Evolutionary conservation across 768 basidiomycete genomes (phyloP).

Genomic region (Rhodocollybia butyracea): DNA sequence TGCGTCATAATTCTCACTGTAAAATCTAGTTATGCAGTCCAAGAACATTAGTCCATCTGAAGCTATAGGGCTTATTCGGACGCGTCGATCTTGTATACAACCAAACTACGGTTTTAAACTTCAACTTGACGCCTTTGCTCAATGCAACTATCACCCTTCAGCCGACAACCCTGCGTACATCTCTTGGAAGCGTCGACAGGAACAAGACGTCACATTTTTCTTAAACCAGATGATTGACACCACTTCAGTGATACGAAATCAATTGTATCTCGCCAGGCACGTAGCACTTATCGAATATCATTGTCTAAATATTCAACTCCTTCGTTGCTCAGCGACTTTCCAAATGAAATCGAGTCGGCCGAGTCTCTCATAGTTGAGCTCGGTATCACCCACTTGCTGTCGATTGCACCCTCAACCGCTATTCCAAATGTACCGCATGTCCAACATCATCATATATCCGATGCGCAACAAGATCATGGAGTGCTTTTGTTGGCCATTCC

Average conservation of each 20-base stretch:
- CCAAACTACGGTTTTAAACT: conserved; percentile 56
- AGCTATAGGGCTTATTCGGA: conserved; percentile 48
- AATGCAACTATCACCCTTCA: conserved; percentile 46
- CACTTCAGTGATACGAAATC: conserved; percentile 45
- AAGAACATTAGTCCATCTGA: conserved; percentile 35
- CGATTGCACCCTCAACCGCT: conserved; percentile 48
- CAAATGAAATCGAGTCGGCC: conserved; percentile 46
- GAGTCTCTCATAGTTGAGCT: conserved; percentile 48
- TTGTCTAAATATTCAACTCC: neutral
- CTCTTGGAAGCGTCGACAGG: conserved; percentile 55
- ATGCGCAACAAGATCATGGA: conserved; percentile 35
- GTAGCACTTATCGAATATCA: conserved; percentile 2
- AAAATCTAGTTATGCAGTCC: conserved; percentile 46
- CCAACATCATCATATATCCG: conserved; percentile 39
- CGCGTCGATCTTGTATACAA: conserved; percentile 43
- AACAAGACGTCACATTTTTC: conserved; percentile 50
- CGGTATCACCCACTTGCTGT: conserved; percentile 51
- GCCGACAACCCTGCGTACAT: conserved; percentile 42
- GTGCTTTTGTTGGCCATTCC: conserved; percentile 44
- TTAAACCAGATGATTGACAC: conserved; percentile 51
- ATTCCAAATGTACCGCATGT: conserved; percentile 29
- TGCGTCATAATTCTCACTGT: conserved; percentile 6
- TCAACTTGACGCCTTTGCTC: conserved; percentile 52
- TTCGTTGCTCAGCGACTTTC: conserved; percentile 45
- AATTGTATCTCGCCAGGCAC: conserved; percentile 51